Conservation (phyloP, 176 grass and related monocot genomes). For the Hordeum marinum region DNA sequence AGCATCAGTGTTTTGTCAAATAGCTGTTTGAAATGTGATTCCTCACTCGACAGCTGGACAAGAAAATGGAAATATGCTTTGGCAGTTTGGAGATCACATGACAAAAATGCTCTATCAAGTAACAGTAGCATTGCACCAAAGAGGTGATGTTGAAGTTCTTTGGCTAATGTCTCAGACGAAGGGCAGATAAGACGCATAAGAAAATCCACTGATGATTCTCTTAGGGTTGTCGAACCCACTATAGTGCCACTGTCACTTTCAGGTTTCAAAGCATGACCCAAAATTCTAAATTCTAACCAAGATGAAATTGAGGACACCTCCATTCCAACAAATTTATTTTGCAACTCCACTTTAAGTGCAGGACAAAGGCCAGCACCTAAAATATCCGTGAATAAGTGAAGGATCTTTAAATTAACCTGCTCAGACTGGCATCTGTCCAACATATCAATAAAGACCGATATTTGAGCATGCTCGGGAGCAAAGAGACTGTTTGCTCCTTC, state of each 20-base stretch:
- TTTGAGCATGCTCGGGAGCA: constrained; percentile 47
- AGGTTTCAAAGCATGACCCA: constrained; percentile 43
- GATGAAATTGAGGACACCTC: constrained; percentile 55
- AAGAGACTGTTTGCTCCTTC: constrained; percentile 53
- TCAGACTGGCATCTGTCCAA: constrained; percentile 74
- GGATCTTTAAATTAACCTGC: constrained; percentile 76
- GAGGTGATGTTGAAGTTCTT: constrained; percentile 68
- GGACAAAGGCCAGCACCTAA: constrained; percentile 56
- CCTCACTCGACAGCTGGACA: constrained; percentile 61
- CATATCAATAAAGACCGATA: constrained; percentile 62
- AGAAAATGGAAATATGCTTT: constrained; percentile 87
- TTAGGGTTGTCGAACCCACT: constrained; percentile 35
- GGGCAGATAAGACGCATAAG: constrained; percentile 59
- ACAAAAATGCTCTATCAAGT: constrained; percentile 84
- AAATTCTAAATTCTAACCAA: constrained; percentile 70
- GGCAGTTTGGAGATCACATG: constrained; percentile 58
- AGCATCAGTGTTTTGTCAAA: constrained; percentile 69
- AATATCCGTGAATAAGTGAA: constrained; percentile 73
- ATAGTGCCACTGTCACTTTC: constrained; percentile 31
- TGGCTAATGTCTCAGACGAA: constrained; percentile 48
- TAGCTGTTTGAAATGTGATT: constrained; percentile 61
- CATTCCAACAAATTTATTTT: constrained; percentile 79
- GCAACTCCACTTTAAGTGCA: constrained; percentile 60
- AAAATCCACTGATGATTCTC: constrained; percentile 72
- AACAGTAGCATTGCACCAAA: constrained; percentile 66